These are phyloP conservation scores for Dalbergia cochinchinensis DNA, from an alignment of 306 rosid genomes.

Conservation along the genomic window DNA sequence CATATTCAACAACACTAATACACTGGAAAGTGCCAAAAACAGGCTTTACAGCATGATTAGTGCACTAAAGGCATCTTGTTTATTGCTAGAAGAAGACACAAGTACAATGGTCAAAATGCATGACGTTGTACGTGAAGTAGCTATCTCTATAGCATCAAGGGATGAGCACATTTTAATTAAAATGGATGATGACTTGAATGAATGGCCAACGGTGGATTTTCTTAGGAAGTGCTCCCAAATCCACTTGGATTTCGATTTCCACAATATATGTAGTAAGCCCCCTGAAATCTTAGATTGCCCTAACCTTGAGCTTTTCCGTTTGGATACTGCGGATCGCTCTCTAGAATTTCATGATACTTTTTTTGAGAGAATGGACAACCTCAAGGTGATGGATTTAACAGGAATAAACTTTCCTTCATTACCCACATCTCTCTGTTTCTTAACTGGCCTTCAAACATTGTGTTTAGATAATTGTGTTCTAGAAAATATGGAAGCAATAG, in stretches of 20 bases:
- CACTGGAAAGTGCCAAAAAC: slow-evolving; percentile 7
- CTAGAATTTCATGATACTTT: neutral
- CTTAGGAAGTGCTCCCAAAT: neutral
- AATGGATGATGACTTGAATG: accelerated
- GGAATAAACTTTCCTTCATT: neutral
- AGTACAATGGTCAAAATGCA: neutral
- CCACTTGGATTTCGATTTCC: accelerated
- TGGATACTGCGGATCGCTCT: neutral
- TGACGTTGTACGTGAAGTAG: slow-evolving; percentile 33
- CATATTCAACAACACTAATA: neutral
- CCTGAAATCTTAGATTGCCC: slow-evolving; percentile 17
- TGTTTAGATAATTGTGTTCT: neutral
- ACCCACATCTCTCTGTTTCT: neutral
- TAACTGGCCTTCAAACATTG: neutral
- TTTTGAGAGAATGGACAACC: neutral
- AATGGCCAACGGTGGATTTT: neutral
- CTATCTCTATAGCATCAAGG: neutral
- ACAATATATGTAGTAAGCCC: too few species aligned
- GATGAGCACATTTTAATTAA: neutral
- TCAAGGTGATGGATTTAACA: slow-evolving; percentile 11
- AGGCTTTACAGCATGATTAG: neutral
- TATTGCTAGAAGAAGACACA: neutral
- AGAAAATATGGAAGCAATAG: neutral
- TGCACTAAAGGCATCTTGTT: slow-evolving; percentile 12
- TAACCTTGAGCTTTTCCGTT: neutral